phyloP scores from a whole-genome alignment of 805 yeast genomes.

The Hanseniaspora thailandica region DNA sequence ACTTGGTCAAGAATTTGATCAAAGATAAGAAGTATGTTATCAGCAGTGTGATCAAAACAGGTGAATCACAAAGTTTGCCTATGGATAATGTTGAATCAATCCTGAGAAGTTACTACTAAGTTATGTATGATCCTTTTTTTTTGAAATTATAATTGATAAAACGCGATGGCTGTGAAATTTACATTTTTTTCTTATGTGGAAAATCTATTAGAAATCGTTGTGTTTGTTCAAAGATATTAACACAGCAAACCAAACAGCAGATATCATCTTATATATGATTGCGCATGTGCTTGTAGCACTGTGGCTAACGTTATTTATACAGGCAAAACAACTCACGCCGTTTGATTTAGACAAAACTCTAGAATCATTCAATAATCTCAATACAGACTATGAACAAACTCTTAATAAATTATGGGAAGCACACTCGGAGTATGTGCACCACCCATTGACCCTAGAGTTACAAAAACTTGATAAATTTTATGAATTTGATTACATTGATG shows the following conservation, averaged over 20 bases:
- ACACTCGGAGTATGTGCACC: not conserved
- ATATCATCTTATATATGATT: no score
- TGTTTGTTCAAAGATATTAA: no score
- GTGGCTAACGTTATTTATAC: no score
- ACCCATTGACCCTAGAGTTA: conserved; percentile 1
- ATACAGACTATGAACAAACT: not conserved
- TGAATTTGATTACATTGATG: not conserved
- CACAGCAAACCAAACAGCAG: no score
- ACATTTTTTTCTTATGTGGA: not conserved
- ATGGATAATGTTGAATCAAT: conserved; percentile 10
- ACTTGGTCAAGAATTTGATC: conserved; percentile 1
- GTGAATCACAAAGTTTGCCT: conserved; percentile 16
- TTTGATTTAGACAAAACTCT: not conserved
- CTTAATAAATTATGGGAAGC: conserved; percentile 6
- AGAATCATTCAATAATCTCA: not conserved
- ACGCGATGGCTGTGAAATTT: no score
- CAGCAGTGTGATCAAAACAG: conserved; percentile 4
- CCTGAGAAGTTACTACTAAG: conserved; percentile 3
- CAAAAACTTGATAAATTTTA: not conserved
- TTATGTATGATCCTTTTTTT: not conserved
- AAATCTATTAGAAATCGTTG: no score
- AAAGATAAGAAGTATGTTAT: conserved; percentile 12
- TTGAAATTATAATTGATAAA: no score
- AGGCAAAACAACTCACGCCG: not conserved
- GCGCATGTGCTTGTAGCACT: no score